A percentile compares a stretch with the other conserved stretches of the same genome.
These are phyloP conservation scores for Diaporthe citriasiana DNA, from an alignment of 2,329 filamentous ascomycete species.

Conservation along the genomic window DNA sequence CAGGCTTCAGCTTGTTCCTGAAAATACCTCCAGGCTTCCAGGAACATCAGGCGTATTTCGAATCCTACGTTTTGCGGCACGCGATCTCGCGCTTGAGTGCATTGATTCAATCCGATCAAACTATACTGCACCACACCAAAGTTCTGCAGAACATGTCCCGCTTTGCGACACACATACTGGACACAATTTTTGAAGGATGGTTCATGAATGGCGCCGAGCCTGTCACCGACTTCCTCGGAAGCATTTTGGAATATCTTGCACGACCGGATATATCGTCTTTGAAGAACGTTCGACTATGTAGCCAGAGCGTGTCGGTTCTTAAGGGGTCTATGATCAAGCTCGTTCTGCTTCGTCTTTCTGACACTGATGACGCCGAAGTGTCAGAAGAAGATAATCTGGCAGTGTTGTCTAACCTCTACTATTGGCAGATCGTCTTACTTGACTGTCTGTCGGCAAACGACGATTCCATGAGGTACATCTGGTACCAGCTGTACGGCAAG, in stretches of 20 bases:
- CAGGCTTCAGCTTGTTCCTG: constrained; percentile 85
- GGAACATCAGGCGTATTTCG: constrained; percentile 95
- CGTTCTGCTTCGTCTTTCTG: constrained; percentile 84
- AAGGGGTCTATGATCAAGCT: constrained; percentile 83
- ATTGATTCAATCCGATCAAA: constrained; percentile 78
- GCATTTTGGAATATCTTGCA: constrained; percentile 89
- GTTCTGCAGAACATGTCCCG: constrained; percentile 89
- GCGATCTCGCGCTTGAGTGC: constrained; percentile 80
- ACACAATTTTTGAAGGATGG: constrained; percentile 96
- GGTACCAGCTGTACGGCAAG: constrained; percentile 93
- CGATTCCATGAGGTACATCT: constrained; percentile 87
- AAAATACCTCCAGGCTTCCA: constrained; percentile 94
- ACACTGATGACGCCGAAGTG: constrained; percentile 77
- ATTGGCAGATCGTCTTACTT: constrained; percentile 95
- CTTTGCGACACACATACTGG: constrained; percentile 84
- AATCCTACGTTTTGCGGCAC: constrained; percentile 87
- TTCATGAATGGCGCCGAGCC: constrained; percentile 90
- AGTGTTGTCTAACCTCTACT: constrained; percentile 88
- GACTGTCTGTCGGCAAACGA: constrained; percentile 82
- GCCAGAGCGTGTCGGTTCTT: constrained; percentile 82
- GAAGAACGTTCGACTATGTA: constrained; percentile 93
- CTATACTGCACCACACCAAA: constrained; percentile 82
- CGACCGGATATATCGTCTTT: constrained; percentile 83
- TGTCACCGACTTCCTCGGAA: constrained; percentile 88
- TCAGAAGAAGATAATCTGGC: constrained; percentile 73